Conservation (phyloP, 805 yeast genomes). For the Saccharomycopsis fermentans region DNA sequence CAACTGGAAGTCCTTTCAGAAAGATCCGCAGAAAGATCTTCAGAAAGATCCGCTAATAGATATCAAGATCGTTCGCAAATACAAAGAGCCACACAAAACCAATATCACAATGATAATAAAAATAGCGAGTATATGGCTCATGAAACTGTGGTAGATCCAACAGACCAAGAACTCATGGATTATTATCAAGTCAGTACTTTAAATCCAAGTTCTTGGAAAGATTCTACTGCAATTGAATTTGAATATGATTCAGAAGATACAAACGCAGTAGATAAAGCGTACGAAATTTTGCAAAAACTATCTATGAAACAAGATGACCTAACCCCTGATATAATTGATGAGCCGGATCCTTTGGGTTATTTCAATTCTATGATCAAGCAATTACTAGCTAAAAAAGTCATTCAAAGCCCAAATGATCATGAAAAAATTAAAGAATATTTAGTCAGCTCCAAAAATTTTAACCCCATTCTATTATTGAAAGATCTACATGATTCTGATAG, state of each 20-base stretch:
- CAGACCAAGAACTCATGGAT: conserved; percentile 24
- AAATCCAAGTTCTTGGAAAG: conserved; percentile 32
- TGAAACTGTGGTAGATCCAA: conserved; percentile 5
- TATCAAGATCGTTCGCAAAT: neutral
- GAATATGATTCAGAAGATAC: conserved; percentile 22
- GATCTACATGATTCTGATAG: conserved; percentile 47
- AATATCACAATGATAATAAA: neutral
- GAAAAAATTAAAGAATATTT: conserved; percentile 30
- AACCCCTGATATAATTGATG: conserved; percentile 25
- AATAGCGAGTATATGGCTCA: neutral
- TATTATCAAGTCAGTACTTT: conserved; percentile 37
- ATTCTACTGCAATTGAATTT: conserved; percentile 24
- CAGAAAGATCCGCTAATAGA: neutral
- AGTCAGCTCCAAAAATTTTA: conserved; percentile 48
- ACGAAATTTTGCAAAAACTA: conserved; percentile 26
- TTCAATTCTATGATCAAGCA: conserved; percentile 36
- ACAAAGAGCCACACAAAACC: neutral
- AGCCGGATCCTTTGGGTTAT: conserved; percentile 49
- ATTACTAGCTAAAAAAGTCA: conserved; percentile 31
- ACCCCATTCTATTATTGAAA: conserved; percentile 44
- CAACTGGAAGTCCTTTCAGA: neutral
- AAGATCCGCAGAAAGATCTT: neutral
- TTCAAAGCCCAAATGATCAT: conserved; percentile 31
- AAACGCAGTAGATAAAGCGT: conserved; percentile 24
- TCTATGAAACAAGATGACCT: conserved; percentile 22